These are phyloP conservation scores for Suhomyces taliae DNA, from an alignment of 1,139 yeast genomes.

Conservation along the genomic window DNA sequence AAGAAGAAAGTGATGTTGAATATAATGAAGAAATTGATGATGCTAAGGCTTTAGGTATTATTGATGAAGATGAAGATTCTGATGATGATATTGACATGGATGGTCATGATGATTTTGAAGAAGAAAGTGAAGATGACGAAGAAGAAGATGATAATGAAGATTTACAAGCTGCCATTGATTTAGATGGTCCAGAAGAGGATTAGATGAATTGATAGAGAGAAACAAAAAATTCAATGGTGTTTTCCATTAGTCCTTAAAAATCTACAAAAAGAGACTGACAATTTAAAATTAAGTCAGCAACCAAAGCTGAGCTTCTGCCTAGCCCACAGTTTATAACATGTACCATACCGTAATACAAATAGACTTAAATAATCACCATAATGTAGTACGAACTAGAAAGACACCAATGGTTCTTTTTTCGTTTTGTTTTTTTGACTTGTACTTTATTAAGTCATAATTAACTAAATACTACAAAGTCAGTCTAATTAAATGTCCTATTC, in stretches of 20 bases:
- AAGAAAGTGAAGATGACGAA: conserved; percentile 21
- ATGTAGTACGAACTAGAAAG: no score
- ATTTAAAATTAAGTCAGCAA: no score
- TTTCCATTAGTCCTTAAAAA: no score
- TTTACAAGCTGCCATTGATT: conserved; percentile 20
- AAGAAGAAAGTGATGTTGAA: conserved; percentile 37
- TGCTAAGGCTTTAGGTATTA: conserved; percentile 29
- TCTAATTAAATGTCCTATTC: no score
- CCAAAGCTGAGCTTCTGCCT: no score
- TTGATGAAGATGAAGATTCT: conserved; percentile 22
- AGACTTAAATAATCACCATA: background rate
- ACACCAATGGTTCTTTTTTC: no score
- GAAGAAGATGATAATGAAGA: conserved; percentile 16
- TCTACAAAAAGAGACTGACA: no score
- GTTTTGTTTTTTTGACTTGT: no score
- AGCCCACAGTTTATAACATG: background rate
- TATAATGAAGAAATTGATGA: conserved; percentile 45
- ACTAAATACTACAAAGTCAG: background rate
- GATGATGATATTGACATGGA: conserved; percentile 19
- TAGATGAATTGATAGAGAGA: background rate
- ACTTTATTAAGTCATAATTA: no score
- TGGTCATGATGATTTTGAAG: conserved; percentile 21
- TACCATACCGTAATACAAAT: background rate
- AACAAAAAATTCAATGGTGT: no score
- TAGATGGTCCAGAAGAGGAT: conserved; percentile 24